Conservation (phyloP, 805 yeast genomes). For the Ogataea paraovalis region DNA sequence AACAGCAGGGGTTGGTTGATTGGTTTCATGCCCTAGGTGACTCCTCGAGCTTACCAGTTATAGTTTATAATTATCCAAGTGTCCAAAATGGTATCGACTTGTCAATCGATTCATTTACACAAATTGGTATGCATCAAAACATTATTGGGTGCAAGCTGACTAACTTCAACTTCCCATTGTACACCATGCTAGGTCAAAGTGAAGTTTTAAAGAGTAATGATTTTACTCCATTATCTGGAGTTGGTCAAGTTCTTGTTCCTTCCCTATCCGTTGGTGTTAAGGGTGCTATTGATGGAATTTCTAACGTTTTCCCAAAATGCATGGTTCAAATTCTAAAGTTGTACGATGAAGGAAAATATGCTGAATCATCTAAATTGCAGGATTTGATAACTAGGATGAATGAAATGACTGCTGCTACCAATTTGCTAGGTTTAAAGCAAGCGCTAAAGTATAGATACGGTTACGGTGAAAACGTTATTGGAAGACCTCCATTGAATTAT, state of each 20-base stretch:
- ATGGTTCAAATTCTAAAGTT: constrained; percentile 38
- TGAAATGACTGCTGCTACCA: constrained; percentile 36
- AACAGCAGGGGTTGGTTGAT: constrained; percentile 43
- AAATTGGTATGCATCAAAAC: constrained; percentile 39
- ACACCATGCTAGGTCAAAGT: constrained; percentile 42
- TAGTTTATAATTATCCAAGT: constrained; percentile 46
- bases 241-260: constrained; percentile 49
- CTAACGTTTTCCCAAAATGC: constrained; percentile 49
- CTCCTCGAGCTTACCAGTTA: constrained; percentile 36
- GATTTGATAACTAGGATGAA: constrained; percentile 41
- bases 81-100: constrained; percentile 38
- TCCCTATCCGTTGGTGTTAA: constrained; percentile 41
- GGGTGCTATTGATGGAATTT: constrained; percentile 50
- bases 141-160: constrained; percentile 49
- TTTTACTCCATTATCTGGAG: constrained; percentile 46
- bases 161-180: constrained; percentile 47
- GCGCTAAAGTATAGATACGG: constrained; percentile 25
- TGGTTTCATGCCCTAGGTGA: constrained; percentile 41
- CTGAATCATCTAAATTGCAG: constrained; percentile 41
- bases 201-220: constrained; percentile 34
- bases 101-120: constrained; percentile 34
- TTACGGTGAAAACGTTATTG: constrained; percentile 29
- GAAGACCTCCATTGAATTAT: constrained; percentile 44
- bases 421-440: constrained; percentile 30
- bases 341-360: constrained; percentile 35